Base-by-base conservation (phyloP, 164 flowering plant species). In the Annona cherimola region DNA sequence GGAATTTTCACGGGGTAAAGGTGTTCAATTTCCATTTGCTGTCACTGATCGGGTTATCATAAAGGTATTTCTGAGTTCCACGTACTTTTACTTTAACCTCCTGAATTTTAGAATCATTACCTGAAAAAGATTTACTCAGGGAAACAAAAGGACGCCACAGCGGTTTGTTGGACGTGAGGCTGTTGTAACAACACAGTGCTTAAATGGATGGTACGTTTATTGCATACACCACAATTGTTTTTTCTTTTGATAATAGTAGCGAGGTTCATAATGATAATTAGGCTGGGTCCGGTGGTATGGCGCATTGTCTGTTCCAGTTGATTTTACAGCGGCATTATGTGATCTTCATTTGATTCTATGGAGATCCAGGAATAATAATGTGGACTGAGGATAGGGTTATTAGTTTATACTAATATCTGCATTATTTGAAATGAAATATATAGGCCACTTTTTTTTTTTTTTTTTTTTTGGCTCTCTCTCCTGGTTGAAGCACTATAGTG, bases 101-200 rank as follows among this genome's bases (percentile, higher is more conserved):
- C 57, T 45, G 59, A 45, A 16, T 5, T 20, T 68, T 43, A 40
- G 45, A 65, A 59, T 14, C 61, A 68, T 50, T 61, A 71, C 3
- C 40, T 4, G 60, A 45, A 66, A 45, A 18, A 42, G 45, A 45
- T 73, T 69, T n/a, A 20, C 57, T 66, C 86, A 94, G 98, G 98
- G 98, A 9, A 94, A 94, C 84, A 94, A 94, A 78, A 86, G 98
- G 83, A 92, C 97, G 19, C 98, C 98, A 11, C 87, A 76, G 61
- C 91, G 96, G 42, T 90, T 94, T 83, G 97, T 94, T 69, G 98
- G 98, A 71, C 93, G 97, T 4, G 95, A 94, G 81, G 98, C 98
- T 67, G 82, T 94, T 78, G 93, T 94, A 42, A 92, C 95, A 71
- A 89, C 93, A 69, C 98, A 94, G 72, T 94, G 98, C 90, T 83